Base-by-base conservation (phyloP, 2,329 filamentous ascomycete species). In the Alternaria sp. region DNA sequence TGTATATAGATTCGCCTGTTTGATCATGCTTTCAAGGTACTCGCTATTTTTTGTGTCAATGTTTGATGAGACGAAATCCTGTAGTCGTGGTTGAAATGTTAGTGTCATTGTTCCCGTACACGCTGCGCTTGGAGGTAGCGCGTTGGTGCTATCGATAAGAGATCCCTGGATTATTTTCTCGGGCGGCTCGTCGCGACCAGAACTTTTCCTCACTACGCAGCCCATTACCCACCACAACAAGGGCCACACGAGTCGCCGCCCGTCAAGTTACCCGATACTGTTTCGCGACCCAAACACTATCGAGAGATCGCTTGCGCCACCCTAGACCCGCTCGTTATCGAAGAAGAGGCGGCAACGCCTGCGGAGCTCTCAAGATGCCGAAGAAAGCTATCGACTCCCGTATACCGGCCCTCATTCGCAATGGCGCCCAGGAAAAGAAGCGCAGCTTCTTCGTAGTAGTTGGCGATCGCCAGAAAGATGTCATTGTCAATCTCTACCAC, bases 401-500 rank as follows among this genome's bases (percentile, higher is more conserved):
- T 27, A 79, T 80, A 65, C 78, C 77, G 57, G 78, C 78, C 54
- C 64, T 80, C 68, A 80, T 80, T 48, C 76, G 78, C 18, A 80
- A 80, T 65, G 77, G 78, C 40, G 78, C 76, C 34, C 78, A 79
- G 80, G 93, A 97, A 80, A 97, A 97, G 87, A 98, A 98, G 84
- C 89, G 95, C 80, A 97, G 92, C 83, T 97, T 99, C 84, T 96
- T 99, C 81, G 92, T 99, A 59, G 90, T 99, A 25, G 94, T 99
- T 46, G 95, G 95, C 75, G 93, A 99, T 80, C 89, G 89, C 60
- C 89, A 93, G 69, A 99, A 99, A 80, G 95, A 99, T 85, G 93
- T 94, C 71, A 98, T 99, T 77, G 94, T 98, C 68, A 89, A 97
- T 77, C 86, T 94, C 61, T 94, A 98, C 82, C 93, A 95, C 76